A percentile compares a stretch with the other conserved stretches of the same genome.
phyloP scores from a whole-genome alignment of 495 filamentous ascomycete species.

The Cercophora scortea region DNA sequence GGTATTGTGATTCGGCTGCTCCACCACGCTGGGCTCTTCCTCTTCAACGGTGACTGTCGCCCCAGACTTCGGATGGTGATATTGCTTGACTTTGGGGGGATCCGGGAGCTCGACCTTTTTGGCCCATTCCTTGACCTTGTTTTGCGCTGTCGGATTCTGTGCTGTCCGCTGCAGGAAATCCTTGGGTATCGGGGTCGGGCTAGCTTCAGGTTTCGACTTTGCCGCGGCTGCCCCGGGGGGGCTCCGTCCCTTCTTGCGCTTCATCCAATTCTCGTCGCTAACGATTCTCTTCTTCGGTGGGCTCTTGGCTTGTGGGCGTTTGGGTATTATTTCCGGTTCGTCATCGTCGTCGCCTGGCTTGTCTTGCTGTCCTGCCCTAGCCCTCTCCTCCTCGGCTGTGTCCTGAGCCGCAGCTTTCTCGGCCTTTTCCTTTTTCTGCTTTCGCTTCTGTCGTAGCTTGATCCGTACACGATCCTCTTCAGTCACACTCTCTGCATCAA shows the following conservation, averaged over 20 bases:
- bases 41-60: conserved; percentile 24
- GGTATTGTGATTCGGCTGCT: conserved; percentile 2
- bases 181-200: conserved; percentile 38
- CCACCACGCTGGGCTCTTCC: conserved; percentile 10
- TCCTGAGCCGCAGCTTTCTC: conserved; percentile 7
- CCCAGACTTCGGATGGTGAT: conserved; percentile 19
- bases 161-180: conserved; percentile 41
- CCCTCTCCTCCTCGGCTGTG: conserved; percentile 9
- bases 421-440: conserved; percentile 23
- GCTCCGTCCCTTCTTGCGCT: conserved; percentile 41
- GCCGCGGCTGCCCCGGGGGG: conserved; percentile 24
- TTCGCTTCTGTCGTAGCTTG: conserved; percentile 32
- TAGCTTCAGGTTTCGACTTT: conserved; percentile 27
- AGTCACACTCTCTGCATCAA: conserved; percentile 40
- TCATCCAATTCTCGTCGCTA: conserved; percentile 74
- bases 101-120: conserved; percentile 33
- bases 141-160: conserved; percentile 40
- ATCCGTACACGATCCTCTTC: conserved; percentile 42
- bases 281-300: conserved; percentile 68
- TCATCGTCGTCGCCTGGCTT: conserved; percentile 14
- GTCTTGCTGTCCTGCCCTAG: conserved; percentile 13
- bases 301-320: conserved; percentile 14
- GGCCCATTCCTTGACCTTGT: conserved; percentile 47
- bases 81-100: conserved; percentile 14
- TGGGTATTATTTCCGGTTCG: not conserved